Percentiles rank a stretch among this genome's conserved stretches.
phyloP scores from a whole-genome alignment of 1,139 yeast genomes.

The Spathaspora sp. region DNA sequence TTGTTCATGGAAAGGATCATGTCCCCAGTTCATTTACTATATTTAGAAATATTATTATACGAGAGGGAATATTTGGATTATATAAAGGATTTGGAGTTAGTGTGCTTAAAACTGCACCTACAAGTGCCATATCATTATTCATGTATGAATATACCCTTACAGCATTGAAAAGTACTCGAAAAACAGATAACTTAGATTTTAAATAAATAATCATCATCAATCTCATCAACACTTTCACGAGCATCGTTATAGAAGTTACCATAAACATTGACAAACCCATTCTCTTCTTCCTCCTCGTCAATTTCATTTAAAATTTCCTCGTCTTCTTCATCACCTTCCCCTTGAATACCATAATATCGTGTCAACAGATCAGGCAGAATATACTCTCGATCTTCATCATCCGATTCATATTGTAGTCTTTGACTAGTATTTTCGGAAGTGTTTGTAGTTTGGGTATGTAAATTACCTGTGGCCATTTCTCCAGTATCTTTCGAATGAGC shows the following conservation, averaged over 20 bases:
- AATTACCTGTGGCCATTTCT: slow-evolving; percentile 11
- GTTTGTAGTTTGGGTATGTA: slow-evolving; percentile 7
- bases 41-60: slow-evolving; percentile 35
- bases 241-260: slow-evolving; percentile 18
- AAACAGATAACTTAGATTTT: slow-evolving; percentile 14
- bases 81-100: slow-evolving; percentile 75
- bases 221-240: slow-evolving; percentile 12
- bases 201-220: slow-evolving; percentile 37
- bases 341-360: slow-evolving; percentile 26
- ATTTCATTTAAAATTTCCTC: slow-evolving; percentile 17
- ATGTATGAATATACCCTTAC: slow-evolving; percentile 53
- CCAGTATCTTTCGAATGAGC: slow-evolving; percentile 23
- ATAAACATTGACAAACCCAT: slow-evolving; percentile 28
- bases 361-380: slow-evolving; percentile 46
- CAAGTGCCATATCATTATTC: slow-evolving; percentile 77
- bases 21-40: slow-evolving; percentile 19
- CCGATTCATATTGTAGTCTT: slow-evolving; percentile 14
- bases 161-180: not conserved
- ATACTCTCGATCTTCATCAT: slow-evolving; percentile 38
- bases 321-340: slow-evolving; percentile 19
- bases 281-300: slow-evolving; percentile 22
- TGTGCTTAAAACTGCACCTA: slow-evolving; percentile 74
- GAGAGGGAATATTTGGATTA: slow-evolving; percentile 65
- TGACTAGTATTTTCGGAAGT: slow-evolving; percentile 14
- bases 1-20: slow-evolving; percentile 13